Conservation (phyloP, 2,329 filamentous ascomycete genomes). For the Berkeleyomyces rouxiae region DNA sequence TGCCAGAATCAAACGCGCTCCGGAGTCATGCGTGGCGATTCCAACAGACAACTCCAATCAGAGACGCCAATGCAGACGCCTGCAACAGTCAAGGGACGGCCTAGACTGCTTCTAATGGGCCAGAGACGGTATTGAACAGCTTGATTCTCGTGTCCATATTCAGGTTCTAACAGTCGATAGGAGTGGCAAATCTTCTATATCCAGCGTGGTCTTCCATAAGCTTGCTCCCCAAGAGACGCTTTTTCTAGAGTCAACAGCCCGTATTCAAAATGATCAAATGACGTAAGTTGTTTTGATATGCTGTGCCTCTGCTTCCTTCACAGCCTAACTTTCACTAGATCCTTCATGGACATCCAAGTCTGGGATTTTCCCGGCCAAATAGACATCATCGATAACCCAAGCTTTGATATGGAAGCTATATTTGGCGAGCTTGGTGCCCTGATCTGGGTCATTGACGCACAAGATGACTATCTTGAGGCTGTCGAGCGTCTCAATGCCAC, state of each 20-base stretch:
- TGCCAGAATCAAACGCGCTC: conserved; percentile 41
- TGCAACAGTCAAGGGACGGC: conserved; percentile 44
- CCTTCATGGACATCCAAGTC: conserved; percentile 98
- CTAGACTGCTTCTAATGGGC: conserved; percentile 82
- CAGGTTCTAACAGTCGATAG: conserved; percentile 28
- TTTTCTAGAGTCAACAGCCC: conserved; percentile 85
- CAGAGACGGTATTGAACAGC: conserved; percentile 58
- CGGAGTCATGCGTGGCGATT: conserved; percentile 31
- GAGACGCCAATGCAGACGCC: conserved; percentile 23
- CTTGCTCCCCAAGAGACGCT: conserved; percentile 89
- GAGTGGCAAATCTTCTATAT: conserved; percentile 96
- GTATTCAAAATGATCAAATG: conserved; percentile 88
- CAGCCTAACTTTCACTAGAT: conserved; percentile 35
- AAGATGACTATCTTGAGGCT: conserved; percentile 92
- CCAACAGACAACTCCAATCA: conserved; percentile 28
- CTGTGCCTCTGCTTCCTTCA: background rate
- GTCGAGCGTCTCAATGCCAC: conserved; percentile 75
- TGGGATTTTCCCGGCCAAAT: conserved; percentile 96
- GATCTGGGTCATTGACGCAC: conserved; percentile 97
- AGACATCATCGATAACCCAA: conserved; percentile 71
- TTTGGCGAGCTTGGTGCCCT: conserved; percentile 88
- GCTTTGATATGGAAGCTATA: conserved; percentile 81
- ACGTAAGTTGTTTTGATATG: conserved; percentile 43
- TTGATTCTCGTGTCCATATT: background rate
- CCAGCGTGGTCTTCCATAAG: conserved; percentile 98